Conservation (phyloP, 345 rosid genomes). For the Pugionium dolabratum region DNA sequence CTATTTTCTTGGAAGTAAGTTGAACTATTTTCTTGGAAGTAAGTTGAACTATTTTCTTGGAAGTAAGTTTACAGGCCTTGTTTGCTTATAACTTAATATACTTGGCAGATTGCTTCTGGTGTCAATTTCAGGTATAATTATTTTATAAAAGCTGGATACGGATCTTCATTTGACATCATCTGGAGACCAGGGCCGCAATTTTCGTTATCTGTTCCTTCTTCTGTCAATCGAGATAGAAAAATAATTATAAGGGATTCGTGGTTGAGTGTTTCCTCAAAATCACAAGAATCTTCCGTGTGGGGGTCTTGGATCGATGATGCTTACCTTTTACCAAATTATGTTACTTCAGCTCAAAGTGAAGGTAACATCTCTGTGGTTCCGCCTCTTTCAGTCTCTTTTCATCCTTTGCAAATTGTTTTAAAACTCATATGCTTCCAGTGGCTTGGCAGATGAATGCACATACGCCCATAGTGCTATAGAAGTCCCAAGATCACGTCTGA, state of each 20-base stretch:
- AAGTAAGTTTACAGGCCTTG: slow-evolving; percentile 11
- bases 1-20: slow-evolving; percentile 6
- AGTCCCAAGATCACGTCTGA: slow-evolving; percentile 42
- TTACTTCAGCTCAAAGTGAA: slow-evolving; percentile 41
- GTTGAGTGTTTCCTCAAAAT: slow-evolving; percentile 49
- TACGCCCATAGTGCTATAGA: slow-evolving; percentile 33
- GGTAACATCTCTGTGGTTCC: slow-evolving; percentile 58
- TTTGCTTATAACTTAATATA: slow-evolving; percentile 36
- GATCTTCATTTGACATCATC: slow-evolving; percentile 52
- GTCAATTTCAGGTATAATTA: slow-evolving; percentile 82
- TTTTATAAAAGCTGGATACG: slow-evolving; percentile 53
- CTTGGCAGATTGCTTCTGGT: slow-evolving; percentile 68
- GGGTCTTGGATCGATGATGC: slow-evolving; percentile 79
- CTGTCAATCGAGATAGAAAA: slow-evolving; percentile 45
- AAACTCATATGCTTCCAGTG: slow-evolving; percentile 95
- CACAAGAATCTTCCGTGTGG: slow-evolving; percentile 54
- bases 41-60: background rate
- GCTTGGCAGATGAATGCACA: slow-evolving; percentile 74
- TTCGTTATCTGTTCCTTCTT: slow-evolving; percentile 65
- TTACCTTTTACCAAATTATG: slow-evolving; percentile 42
- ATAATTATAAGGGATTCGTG: slow-evolving; percentile 81
- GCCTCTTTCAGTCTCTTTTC: slow-evolving; percentile 29
- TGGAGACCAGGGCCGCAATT: slow-evolving; percentile 92
- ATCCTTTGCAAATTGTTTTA: slow-evolving; percentile 51
- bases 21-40: background rate